phyloP scores from a whole-genome alignment of 495 filamentous ascomycete genomes.

The Echria macrotheca region DNA sequence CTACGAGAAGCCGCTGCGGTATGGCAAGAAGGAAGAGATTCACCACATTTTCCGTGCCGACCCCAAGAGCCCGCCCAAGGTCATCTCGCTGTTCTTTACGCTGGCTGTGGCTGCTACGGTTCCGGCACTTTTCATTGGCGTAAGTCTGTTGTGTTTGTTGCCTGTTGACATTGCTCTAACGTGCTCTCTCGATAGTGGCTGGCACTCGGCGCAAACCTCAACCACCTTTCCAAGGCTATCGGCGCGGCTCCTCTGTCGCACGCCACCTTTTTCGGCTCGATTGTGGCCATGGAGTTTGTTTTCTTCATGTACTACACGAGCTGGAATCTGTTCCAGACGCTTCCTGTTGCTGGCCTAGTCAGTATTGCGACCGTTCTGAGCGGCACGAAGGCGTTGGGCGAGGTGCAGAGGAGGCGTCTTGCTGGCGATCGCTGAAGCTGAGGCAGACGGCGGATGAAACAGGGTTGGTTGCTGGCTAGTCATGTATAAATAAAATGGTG shows the following conservation, averaged over 20 bases:
- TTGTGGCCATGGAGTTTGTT: slow-evolving; percentile 79
- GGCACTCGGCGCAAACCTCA: slow-evolving; percentile 76
- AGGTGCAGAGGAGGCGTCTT: slow-evolving; percentile 83
- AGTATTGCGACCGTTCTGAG: slow-evolving; percentile 73
- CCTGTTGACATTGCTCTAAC: no score
- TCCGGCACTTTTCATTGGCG: slow-evolving; percentile 62
- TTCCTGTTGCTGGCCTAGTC: slow-evolving; percentile 65
- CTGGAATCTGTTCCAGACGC: slow-evolving; percentile 89
- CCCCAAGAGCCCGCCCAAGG: slow-evolving; percentile 71
- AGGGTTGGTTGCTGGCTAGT: not conserved
- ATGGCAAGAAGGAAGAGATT: slow-evolving; percentile 78
- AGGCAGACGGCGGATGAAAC: not conserved
- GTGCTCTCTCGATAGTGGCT: slow-evolving; percentile 75
- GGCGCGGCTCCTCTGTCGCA: slow-evolving; percentile 70
- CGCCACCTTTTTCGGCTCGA: slow-evolving; percentile 72
- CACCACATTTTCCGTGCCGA: slow-evolving; percentile 84
- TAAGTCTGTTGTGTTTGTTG: no score
- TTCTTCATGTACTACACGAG: slow-evolving; percentile 93
- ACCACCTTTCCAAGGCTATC: slow-evolving; percentile 70
- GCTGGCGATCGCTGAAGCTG: slow-evolving; percentile 57
- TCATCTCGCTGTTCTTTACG: slow-evolving; percentile 75
- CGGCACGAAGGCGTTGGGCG: slow-evolving; percentile 79
- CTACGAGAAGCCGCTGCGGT: slow-evolving; percentile 64
- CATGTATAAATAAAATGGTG: not conserved
- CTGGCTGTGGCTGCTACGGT: slow-evolving; percentile 64